Conservation (phyloP, 768 basidiomycete species). For the Trametes coccinea region DNA sequence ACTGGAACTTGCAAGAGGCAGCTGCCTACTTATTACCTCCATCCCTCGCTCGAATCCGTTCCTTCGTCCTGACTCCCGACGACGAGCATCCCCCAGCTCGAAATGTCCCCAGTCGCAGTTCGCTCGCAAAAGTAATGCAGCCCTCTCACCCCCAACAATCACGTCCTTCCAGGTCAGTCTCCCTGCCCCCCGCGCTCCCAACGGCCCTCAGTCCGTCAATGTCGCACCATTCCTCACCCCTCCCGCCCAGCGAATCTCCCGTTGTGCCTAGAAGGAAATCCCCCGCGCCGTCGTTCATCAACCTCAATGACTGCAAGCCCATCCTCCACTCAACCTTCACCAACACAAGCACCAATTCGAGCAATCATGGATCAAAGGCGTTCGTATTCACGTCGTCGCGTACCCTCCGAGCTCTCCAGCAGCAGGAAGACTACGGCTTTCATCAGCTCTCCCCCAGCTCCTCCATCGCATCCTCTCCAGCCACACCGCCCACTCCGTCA, state of each 20-base stretch:
- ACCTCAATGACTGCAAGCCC: slow-evolving; percentile 29
- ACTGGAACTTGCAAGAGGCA: neutral
- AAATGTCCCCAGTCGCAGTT: slow-evolving; percentile 7
- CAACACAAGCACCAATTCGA: slow-evolving; percentile 20
- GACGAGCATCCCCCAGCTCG: slow-evolving; percentile 5
- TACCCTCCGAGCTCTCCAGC: slow-evolving; percentile 26
- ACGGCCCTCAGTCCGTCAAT: neutral
- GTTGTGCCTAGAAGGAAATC: slow-evolving; percentile 16
- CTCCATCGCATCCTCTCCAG: slow-evolving; percentile 7
- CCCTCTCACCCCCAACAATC: neutral
- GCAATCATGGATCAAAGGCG: slow-evolving; percentile 18
- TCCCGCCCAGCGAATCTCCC: slow-evolving; percentile 1
- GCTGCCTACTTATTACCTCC: slow-evolving; percentile 6
- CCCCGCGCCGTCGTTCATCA: slow-evolving; percentile 27
- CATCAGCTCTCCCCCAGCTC: slow-evolving; percentile 3
- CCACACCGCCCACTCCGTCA: slow-evolving; percentile 10
- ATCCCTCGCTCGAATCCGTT: neutral
- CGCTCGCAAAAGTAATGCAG: slow-evolving; percentile 1
- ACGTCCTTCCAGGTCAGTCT: slow-evolving; percentile 1
- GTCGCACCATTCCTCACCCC: neutral
- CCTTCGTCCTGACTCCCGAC: slow-evolving; percentile 4
- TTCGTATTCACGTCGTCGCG: slow-evolving; percentile 36
- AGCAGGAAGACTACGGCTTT: slow-evolving; percentile 1
- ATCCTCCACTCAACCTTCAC: slow-evolving; percentile 22
- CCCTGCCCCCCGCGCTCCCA: neutral